Base-by-base conservation (phyloP, 176 grass and related monocot species). In the Oryza nivara region DNA sequence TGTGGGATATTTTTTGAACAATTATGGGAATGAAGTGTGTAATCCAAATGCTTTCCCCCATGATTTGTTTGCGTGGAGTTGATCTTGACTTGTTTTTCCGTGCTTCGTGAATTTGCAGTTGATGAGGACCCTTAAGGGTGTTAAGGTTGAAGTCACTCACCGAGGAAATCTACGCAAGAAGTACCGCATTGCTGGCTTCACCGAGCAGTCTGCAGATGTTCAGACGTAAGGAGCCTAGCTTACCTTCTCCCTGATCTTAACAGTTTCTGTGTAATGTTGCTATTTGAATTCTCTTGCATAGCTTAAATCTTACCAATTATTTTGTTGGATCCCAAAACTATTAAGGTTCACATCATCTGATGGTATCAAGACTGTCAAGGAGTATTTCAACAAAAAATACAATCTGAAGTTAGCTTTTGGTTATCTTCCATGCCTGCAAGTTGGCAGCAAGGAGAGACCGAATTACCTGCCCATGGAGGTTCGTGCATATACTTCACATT, bases 381-480 rank as follows among this genome's bases (percentile, higher is more conserved):
- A 87, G 10, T 98, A 98, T 66, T 98, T 98, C 45, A 70, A 67
- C 56, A 89, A 95, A 67, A 81, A 47, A 11, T 94, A 97, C 73
- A 11, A 76, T 0, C 65, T 87, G 41, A 61, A 89, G 16, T 10
- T 95, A 3, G 17, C 68, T 34, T 88, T 92, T 54, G 78, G 28
- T 66, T 69, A 87, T 80, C 76, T 95, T 49, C 93, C 91, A 32
- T 95, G 89, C 63, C 47, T 93, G 9, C 84, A 95, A 75, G 93
- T 93, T 74, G 93, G 96, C 11, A 93, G 34, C 30, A 84, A 90
- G 4, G 68, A 92, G 49, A 93, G 23, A 61, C 84, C 83, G 6
- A 95, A 73, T 41, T 98, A 95, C 80, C 76, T 98, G 7, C 96
- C 93, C 11, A 90, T 98, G 85, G 93, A 98, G 88, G 96, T 95